phyloP scores from a whole-genome alignment of 2,329 filamentous ascomycete genomes.

The Penicillium sp. region DNA sequence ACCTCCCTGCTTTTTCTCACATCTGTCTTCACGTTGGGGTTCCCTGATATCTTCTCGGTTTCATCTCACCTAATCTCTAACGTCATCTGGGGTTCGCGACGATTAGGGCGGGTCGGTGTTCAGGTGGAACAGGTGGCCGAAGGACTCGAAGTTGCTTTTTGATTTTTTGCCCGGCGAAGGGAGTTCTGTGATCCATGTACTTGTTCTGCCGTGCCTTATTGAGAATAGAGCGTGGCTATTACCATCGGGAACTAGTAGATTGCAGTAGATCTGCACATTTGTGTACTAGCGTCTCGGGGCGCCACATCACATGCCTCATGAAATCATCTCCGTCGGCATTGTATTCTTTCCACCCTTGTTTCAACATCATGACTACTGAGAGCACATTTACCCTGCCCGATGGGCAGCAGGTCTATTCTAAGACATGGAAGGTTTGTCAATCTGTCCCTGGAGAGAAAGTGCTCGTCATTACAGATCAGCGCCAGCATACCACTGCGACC shows the following conservation, averaged over 20 bases:
- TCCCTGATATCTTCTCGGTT: constrained; percentile 24
- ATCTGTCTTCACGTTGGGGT: constrained; percentile 28
- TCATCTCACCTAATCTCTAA: constrained; percentile 28
- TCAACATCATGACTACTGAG: constrained; percentile 38
- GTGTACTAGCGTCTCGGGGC: neutral
- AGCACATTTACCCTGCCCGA: constrained; percentile 52
- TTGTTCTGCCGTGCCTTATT: constrained; percentile 21
- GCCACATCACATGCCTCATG: neutral
- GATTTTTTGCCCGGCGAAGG: constrained; percentile 27
- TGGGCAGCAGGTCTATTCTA: constrained; percentile 57
- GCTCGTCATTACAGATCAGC: neutral
- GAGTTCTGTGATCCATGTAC: constrained; percentile 32
- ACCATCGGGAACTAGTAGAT: neutral
- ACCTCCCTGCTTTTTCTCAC: constrained; percentile 4
- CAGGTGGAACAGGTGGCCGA: constrained; percentile 27
- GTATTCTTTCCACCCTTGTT: neutral
- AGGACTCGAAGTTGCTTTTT: constrained; percentile 27
- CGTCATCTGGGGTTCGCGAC: constrained; percentile 25
- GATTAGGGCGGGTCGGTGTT: constrained; percentile 28
- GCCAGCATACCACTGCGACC: neutral
- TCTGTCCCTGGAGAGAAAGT: neutral
- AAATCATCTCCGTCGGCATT: neutral
- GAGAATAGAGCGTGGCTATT: constrained; percentile 11
- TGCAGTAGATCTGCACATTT: neutral
- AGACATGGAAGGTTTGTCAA: constrained; percentile 58